Evolutionary conservation across 345 rosid genomes (phyloP), one percentile per base, ranked within the genome.

Genomic region (Gossypium arboreum): DNA sequence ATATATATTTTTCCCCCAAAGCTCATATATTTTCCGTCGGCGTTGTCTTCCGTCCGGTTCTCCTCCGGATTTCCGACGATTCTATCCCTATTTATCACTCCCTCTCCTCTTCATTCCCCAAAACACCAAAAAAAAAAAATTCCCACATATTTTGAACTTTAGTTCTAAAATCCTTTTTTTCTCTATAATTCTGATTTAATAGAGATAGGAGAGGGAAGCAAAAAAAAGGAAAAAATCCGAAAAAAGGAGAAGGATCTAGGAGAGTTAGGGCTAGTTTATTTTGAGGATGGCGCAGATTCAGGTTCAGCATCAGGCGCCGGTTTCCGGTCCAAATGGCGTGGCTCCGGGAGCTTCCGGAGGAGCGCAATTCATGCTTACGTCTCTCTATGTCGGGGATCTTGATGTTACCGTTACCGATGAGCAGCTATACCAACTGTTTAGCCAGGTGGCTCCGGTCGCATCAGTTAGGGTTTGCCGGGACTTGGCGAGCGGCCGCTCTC

Each of bases 401-500:
- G 97, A 94, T 77, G 34, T 69, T 15, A 85, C 65, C 16, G 98
- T 94, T 51, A 88, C 86, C 47, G 98, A 92, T 76, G 80, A 93
- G 43, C 95, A 92, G 85, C 81, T 94, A 50, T 94, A 84, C 71
- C 91, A 94, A 83, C 83, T 91, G 76, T 94, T 94, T 74, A 84
- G 79, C 80, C 91, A 90, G 83, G 81, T 86, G 8, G 96, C 94
- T 51, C 91, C 80, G 69, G 97, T 92, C 45, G 92, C 90, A 25
- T 90, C 98, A 29, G 97, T 91, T 51, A 83, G 97, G 79, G 96
- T 94, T 62, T 94, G 97, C 75, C 82, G 94, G 77, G 97, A 94
- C 85, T 72, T 91, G 85, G 82, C 83, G 44, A 88, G 92, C 34
- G 84, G 93, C 71, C 83, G 89, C 44, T 91, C 98, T 72, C 95